A percentile compares a stretch with the other conserved stretches of the same genome.
Conservation (phyloP, 1,284 basidiomycete species). For the Apiotrichum domesticum region DNA sequence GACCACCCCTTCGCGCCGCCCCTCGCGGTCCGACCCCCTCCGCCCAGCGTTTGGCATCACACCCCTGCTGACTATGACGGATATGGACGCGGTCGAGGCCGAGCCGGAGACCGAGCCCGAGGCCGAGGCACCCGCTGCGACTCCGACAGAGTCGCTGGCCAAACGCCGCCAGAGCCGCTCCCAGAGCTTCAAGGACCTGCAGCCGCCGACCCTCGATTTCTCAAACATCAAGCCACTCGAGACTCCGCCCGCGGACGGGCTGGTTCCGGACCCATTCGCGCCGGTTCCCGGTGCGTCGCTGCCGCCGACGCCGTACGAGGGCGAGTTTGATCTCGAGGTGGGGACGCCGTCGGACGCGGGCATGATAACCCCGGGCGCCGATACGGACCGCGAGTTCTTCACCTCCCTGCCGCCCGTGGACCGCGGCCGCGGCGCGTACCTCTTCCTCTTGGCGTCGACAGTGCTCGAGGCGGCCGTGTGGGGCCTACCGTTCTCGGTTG, state of each 20-base stretch:
- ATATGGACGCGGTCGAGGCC: neutral
- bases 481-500: slow-evolving; percentile 43
- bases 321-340: neutral
- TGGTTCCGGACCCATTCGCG: neutral
- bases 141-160: neutral
- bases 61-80: neutral
- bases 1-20: neutral
- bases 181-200: slow-evolving; percentile 3
- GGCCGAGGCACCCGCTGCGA: too few species aligned
- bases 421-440: slow-evolving; percentile 35
- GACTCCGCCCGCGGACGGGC: neutral
- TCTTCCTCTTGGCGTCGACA: slow-evolving; percentile 38
- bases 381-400: slow-evolving; percentile 24
- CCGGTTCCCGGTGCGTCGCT: neutral
- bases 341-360: neutral
- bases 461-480: slow-evolving; percentile 37
- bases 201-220: neutral
- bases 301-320: neutral
- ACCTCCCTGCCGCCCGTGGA: slow-evolving; percentile 36
- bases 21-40: neutral
- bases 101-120: neutral
- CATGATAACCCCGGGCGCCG: neutral
- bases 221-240: neutral
- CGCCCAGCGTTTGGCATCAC: neutral
- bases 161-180: neutral